Evolutionary conservation across 345 rosid species (phyloP).

Genomic region (Schrenkiella parvula): DNA sequence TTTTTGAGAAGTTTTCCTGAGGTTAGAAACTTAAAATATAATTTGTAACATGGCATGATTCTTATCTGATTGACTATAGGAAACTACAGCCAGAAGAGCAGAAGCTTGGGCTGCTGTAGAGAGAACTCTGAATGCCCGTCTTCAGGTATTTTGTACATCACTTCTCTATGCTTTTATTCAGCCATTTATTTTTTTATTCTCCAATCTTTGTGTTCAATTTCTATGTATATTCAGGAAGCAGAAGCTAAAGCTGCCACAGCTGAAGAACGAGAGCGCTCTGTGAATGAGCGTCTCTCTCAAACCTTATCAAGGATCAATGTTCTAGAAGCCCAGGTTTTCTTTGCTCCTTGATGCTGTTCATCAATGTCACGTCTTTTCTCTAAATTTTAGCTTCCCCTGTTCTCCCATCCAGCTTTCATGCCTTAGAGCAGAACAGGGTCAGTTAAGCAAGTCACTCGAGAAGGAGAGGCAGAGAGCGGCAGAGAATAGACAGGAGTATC

Average conservation of each 20-base stretch:
- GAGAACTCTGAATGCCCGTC: conserved; percentile 79
- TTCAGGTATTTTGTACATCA: conserved; percentile 57
- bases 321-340: conserved; percentile 92
- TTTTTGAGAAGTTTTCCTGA: conserved; percentile 3
- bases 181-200: background rate
- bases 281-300: conserved; percentile 91
- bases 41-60: conserved; percentile 6
- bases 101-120: conserved; percentile 99
- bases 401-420: conserved; percentile 73
- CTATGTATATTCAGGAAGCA: conserved; percentile 61
- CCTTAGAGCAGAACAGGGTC: conserved; percentile 92
- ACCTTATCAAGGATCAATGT: conserved; percentile 92
- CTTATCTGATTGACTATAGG: conserved; percentile 46
- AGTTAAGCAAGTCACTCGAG: conserved; percentile 88
- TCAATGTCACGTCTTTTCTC: conserved; percentile 3
- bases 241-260: conserved; percentile 89
- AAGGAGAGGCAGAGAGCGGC: conserved; percentile 98
- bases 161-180: conserved; percentile 7
- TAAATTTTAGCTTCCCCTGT: conserved; percentile 32
- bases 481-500: conserved; percentile 94
- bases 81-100: conserved; percentile 79
- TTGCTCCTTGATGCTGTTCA: conserved; percentile 10
- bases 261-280: conserved; percentile 90
- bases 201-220: conserved; percentile 2
- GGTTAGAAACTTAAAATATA: background rate